Evolutionary conservation across 2,329 filamentous ascomycete species (phyloP), one percentile per base, ranked within the genome.

Genomic region (Coniochaeta ligniaria): DNA sequence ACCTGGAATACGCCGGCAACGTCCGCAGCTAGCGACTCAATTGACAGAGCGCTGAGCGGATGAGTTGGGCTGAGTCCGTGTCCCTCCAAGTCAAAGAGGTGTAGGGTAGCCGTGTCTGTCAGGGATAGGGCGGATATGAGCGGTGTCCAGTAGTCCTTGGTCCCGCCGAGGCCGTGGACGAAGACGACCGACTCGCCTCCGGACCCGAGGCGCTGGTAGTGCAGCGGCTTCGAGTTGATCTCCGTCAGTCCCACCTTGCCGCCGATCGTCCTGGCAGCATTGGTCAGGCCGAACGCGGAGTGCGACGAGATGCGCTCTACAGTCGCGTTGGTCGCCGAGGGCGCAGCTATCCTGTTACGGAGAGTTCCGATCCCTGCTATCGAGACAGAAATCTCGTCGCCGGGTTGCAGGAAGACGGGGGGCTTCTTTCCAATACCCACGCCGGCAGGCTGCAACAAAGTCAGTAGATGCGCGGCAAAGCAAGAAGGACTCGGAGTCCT

Each of bases 41-140:
- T 76, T 6, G 71, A 76, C 12, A 81, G 59, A 2, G 64, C 64
- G 57, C 72, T 77, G 2, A 75, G 69, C 0, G 81, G 76, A 9
- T 74, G 75, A 0, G 81, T 83, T 0, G 81, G 81, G 1, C 79
- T 81, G 7, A 80, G 71, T 0, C 82, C 82, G 62, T 84, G 82
- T 2, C 83, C 83, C 68, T 85, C 83, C 2, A 85, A 71, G 63
- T 85, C 83, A 61, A 78, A 78, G 0, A 82, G 66, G 61, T 81
- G 76, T 6, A 76, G 62, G 1, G 65, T 71, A 63, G 74, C 68
- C 2, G 67, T 65, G 14, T 68, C 62, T 5, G 64, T 60, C 11
- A 76, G 70, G 2, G 60, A 64, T 0, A 79, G 64, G 1, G 66
- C 63, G 0, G 71, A 62, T 28, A 82, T 71, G 7, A 84, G 66